Evolutionary conservation across 2,329 filamentous ascomycete genomes (phyloP).

Genomic region (Rhinocladiella similis): DNA sequence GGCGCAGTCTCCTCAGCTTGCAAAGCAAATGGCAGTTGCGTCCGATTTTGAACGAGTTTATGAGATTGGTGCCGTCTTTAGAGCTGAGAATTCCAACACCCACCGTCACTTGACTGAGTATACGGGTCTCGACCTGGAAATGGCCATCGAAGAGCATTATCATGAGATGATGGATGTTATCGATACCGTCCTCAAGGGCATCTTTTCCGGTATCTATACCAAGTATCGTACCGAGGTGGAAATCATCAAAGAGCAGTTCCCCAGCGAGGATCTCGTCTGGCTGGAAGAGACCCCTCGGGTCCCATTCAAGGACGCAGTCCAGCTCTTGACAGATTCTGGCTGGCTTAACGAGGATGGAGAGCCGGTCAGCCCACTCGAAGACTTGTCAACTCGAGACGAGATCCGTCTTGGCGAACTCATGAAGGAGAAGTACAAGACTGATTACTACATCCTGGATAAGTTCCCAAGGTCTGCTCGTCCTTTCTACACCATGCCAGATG

Average conservation of each 20-base stretch:
- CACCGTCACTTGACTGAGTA: slow-evolving; percentile 94
- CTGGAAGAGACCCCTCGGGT: slow-evolving; percentile 81
- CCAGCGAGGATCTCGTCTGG: slow-evolving; percentile 83
- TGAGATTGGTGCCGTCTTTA: slow-evolving; percentile 86
- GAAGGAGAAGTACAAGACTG: slow-evolving; percentile 81
- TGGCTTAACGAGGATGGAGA: slow-evolving; percentile 78
- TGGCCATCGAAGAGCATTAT: slow-evolving; percentile 86
- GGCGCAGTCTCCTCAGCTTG: slow-evolving; percentile 86
- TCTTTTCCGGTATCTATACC: slow-evolving; percentile 71
- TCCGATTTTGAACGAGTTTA: slow-evolving; percentile 88
- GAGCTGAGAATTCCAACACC: slow-evolving; percentile 93
- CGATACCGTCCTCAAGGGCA: slow-evolving; percentile 77
- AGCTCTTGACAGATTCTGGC: slow-evolving; percentile 76
- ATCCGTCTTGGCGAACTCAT: slow-evolving; percentile 81
- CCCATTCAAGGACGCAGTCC: slow-evolving; percentile 74
- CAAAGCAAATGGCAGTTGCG: slow-evolving; percentile 90
- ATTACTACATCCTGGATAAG: slow-evolving; percentile 93
- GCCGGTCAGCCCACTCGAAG: slow-evolving; percentile 68
- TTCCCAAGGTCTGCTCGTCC: slow-evolving; percentile 82
- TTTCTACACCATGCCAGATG: slow-evolving; percentile 88
- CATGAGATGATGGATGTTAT: slow-evolving; percentile 80
- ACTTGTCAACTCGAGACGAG: slow-evolving; percentile 82
- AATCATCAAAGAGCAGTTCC: slow-evolving; percentile 78
- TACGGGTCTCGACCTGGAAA: slow-evolving; percentile 88
- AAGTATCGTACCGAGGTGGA: slow-evolving; percentile 72